Evolutionary conservation across 805 yeast genomes (phyloP).

Genomic region (Myxozyma neglecta): DNA sequence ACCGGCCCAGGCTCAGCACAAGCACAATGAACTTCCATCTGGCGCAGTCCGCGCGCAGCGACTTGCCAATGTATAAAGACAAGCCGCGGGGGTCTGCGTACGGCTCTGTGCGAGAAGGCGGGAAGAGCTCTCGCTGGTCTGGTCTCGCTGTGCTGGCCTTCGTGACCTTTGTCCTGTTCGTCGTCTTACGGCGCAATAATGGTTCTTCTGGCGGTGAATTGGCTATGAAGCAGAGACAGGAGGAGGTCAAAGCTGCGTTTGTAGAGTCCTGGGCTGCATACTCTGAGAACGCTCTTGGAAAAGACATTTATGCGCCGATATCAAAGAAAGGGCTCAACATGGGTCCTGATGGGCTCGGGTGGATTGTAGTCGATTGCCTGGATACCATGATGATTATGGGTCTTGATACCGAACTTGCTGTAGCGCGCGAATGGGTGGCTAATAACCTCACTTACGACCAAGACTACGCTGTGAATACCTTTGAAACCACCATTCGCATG

Average conservation of each 20-base stretch:
- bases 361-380: slow-evolving; percentile 87
- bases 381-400: slow-evolving; percentile 83
- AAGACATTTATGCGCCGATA: slow-evolving; percentile 74
- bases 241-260: slow-evolving; percentile 65
- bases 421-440: slow-evolving; percentile 74
- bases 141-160: neutral
- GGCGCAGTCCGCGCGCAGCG: slow-evolving; percentile 1
- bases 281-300: slow-evolving; percentile 77
- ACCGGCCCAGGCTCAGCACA: no score
- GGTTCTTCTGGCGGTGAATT: neutral
- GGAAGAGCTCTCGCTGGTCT: neutral
- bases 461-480: slow-evolving; percentile 74
- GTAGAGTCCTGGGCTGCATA: slow-evolving; percentile 77
- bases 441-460: slow-evolving; percentile 67
- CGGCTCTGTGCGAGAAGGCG: neutral
- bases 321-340: slow-evolving; percentile 62
- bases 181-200: neutral
- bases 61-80: slow-evolving; percentile 55
- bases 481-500: slow-evolving; percentile 95
- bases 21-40: no score
- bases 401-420: slow-evolving; percentile 55
- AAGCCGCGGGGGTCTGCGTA: slow-evolving; percentile 42
- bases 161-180: neutral
- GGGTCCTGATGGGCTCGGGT: slow-evolving; percentile 82
- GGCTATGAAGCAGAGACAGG: slow-evolving; percentile 38